Percentiles rank a stretch among this genome's conserved stretches.
phyloP scores from a whole-genome alignment of 106 monocot species.

The Vanilla planifolia region DNA sequence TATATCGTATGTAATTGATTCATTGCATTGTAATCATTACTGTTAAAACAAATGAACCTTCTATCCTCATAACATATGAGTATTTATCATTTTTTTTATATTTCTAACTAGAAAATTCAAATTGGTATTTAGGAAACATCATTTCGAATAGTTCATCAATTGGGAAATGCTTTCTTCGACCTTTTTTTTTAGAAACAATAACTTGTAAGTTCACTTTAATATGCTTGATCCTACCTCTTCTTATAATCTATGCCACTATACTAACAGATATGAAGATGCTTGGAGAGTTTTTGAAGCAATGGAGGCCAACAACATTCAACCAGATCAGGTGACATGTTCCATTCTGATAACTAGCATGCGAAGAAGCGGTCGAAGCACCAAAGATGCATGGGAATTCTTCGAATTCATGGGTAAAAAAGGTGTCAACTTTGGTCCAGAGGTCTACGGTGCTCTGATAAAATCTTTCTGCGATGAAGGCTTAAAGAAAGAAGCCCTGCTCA shows the following conservation, averaged over 20 bases:
- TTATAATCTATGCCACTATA: too few species aligned
- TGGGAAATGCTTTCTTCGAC: too few species aligned
- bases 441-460: conserved; percentile 63
- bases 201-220: too few species aligned
- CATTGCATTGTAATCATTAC: too few species aligned
- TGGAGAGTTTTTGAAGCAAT: conserved; percentile 72
- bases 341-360: conserved; percentile 70
- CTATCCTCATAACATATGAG: too few species aligned
- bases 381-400: conserved; percentile 91
- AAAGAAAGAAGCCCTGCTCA: conserved; percentile 83
- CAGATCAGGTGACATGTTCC: conserved; percentile 88
- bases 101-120: too few species aligned
- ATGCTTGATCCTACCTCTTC: not conserved
- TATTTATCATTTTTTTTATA: too few species aligned
- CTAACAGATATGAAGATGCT: conserved; percentile 79
- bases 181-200: too few species aligned
- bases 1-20: too few species aligned
- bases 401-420: conserved; percentile 80
- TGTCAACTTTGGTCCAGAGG: conserved; percentile 62
- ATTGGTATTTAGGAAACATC: too few species aligned
- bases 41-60: too few species aligned
- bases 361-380: conserved; percentile 55
- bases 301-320: conserved; percentile 68
- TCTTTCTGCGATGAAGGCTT: conserved; percentile 84
- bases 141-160: too few species aligned